Percentiles rank a stretch among this genome's conserved stretches.
These are phyloP conservation scores for Paramecium pentaurelia DNA, from an alignment of 73 alveolate genomes.

Conservation along the genomic window DNA sequence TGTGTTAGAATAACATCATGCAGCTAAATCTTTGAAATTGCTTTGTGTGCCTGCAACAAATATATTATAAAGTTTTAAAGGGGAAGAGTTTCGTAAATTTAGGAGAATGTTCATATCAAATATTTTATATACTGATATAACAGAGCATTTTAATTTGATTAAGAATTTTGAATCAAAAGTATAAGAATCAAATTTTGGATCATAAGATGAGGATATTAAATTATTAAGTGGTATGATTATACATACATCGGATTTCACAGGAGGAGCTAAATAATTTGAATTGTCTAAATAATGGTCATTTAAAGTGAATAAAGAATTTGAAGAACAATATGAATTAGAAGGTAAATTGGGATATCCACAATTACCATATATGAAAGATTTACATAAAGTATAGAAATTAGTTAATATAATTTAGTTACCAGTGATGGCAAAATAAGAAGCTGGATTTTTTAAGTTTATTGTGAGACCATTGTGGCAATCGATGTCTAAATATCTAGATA, in stretches of 20 bases:
- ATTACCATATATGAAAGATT: slow-evolving; percentile 44
- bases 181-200: background rate
- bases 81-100: slow-evolving; percentile 60
- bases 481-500: slow-evolving; percentile 6
- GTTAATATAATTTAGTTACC: background rate
- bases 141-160: slow-evolving; percentile 39
- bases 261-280: slow-evolving; percentile 47
- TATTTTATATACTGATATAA: slow-evolving; percentile 70
- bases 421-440: slow-evolving; percentile 46
- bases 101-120: slow-evolving; percentile 72
- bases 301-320: slow-evolving; percentile 48
- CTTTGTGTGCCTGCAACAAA: slow-evolving; percentile 62
- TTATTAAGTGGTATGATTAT: slow-evolving; percentile 52
- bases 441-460: slow-evolving; percentile 47
- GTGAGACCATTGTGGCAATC: slow-evolving; percentile 54
- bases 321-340: slow-evolving; percentile 3
- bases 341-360: slow-evolving; percentile 43
- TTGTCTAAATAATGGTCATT: slow-evolving; percentile 36
- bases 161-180: slow-evolving; percentile 31
- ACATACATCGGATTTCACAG: slow-evolving; percentile 51
- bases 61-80: slow-evolving; percentile 61
- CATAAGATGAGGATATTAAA: slow-evolving; percentile 36
- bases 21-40: slow-evolving; percentile 79
- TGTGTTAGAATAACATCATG: slow-evolving; percentile 88
- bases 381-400: background rate